phyloP scores from a whole-genome alignment of 2,329 filamentous ascomycete genomes.

The Sarocladiaceae sp. region DNA sequence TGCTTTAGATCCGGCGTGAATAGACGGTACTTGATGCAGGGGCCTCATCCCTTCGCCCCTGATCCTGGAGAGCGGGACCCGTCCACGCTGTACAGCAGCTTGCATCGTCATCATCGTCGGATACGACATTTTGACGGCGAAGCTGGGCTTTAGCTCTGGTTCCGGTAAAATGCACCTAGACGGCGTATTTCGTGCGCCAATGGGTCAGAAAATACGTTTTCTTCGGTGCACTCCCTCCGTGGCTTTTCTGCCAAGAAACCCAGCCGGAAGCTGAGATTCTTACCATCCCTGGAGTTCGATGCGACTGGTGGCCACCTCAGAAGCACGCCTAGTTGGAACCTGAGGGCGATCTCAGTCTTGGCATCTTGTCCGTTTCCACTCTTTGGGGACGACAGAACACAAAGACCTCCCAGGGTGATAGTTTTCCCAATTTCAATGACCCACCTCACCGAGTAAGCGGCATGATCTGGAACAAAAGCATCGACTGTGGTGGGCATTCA shows the following conservation, averaged over 20 bases:
- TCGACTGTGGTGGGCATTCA: neutral
- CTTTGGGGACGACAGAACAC: no score
- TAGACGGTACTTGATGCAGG: neutral
- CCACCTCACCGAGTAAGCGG: no score
- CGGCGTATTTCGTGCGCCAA: neutral
- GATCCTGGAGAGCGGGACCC: slow-evolving; percentile 1
- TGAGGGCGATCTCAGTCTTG: neutral
- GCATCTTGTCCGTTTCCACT: neutral
- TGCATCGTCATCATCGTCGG: no score
- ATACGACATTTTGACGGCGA: no score
- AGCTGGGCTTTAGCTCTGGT: neutral
- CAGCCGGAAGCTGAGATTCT: neutral
- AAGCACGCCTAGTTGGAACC: no score
- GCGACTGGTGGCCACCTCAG: no score
- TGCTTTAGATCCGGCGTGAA: neutral
- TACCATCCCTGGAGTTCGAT: neutral
- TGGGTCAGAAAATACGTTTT: neutral
- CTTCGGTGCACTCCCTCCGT: neutral
- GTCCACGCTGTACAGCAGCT: neutral
- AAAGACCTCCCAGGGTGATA: no score
- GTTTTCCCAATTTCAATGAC: no score
- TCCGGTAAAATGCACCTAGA: neutral
- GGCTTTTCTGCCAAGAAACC: neutral
- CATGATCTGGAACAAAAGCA: neutral
- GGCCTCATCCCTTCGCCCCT: neutral